Conservation (phyloP, 2,329 filamentous ascomycete species). For the Monilinia laxa region DNA sequence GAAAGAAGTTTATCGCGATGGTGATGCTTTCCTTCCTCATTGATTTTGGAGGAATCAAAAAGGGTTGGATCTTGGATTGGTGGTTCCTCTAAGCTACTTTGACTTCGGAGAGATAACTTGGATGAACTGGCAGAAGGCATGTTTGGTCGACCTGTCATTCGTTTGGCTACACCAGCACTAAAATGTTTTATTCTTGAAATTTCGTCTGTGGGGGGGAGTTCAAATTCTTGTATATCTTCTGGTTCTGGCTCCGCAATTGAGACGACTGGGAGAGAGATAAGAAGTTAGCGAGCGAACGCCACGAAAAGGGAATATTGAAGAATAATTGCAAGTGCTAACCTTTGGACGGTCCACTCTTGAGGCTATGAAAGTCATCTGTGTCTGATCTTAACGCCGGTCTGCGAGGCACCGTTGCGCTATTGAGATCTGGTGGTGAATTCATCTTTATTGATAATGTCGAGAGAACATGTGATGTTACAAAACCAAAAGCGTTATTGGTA, state of each 20-base stretch:
- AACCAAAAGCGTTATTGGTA: background rate
- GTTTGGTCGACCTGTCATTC: conserved; percentile 35
- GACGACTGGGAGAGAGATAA: conserved; percentile 31
- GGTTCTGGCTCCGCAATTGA: conserved; percentile 37
- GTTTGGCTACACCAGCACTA: conserved; percentile 31
- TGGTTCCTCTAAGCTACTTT: conserved; percentile 35
- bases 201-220: conserved; percentile 29
- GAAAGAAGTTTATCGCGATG: conserved; percentile 58
- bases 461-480: background rate
- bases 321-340: conserved; percentile 29
- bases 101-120: conserved; percentile 32
- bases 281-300: conserved; percentile 3
- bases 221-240: conserved; percentile 28
- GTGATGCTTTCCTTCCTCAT: conserved; percentile 32
- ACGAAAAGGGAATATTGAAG: conserved; percentile 7
- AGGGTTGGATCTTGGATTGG: conserved; percentile 1
- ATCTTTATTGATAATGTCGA: background rate
- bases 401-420: conserved; percentile 12
- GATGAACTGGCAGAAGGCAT: conserved; percentile 30
- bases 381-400: conserved; percentile 22
- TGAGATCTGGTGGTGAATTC: conserved; percentile 17
- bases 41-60: conserved; percentile 24
- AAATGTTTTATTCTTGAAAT: conserved; percentile 34
- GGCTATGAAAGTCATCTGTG: conserved; percentile 29
- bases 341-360: conserved; percentile 35